Conservation (phyloP, 1,284 basidiomycete species). For the Takashimella koratensis region DNA sequence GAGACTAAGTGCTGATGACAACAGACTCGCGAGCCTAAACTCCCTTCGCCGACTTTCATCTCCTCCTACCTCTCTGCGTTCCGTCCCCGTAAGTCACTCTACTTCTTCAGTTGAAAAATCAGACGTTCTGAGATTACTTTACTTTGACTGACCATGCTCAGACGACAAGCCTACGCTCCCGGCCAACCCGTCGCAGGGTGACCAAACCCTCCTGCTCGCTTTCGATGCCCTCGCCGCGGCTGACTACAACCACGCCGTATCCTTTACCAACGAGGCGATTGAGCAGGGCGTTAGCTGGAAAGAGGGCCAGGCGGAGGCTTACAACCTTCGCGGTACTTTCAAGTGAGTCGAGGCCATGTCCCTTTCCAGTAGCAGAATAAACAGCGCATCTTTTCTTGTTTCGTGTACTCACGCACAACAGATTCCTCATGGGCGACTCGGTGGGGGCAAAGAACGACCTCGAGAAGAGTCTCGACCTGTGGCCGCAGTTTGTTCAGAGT, state of each 20-base stretch:
- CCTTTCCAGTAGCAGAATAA: no score
- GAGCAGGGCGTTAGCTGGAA: slow-evolving; percentile 81
- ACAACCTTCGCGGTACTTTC: slow-evolving; percentile 94
- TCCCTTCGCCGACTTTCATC: slow-evolving; percentile 91
- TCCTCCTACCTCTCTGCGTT: slow-evolving; percentile 96
- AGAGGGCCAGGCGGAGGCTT: slow-evolving; percentile 74
- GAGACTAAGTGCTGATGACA: neutral
- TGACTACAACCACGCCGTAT: slow-evolving; percentile 81
- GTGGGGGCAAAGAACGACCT: slow-evolving; percentile 81
- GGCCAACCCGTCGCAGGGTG: slow-evolving; percentile 71
- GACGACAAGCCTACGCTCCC: slow-evolving; percentile 70
- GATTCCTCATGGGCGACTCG: slow-evolving; percentile 85
- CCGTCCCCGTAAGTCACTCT: slow-evolving; percentile 64
- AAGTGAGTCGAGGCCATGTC: slow-evolving; percentile 66
- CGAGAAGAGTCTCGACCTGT: slow-evolving; percentile 68
- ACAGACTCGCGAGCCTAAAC: slow-evolving; percentile 71
- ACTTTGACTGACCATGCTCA: slow-evolving; percentile 33
- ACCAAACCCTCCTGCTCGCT: slow-evolving; percentile 75
- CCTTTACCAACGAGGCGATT: slow-evolving; percentile 78
- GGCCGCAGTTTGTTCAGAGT: slow-evolving; percentile 77
- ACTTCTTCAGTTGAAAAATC: neutral
- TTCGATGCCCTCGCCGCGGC: slow-evolving; percentile 78
- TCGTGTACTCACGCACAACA: no score
- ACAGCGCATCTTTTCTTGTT: no score
- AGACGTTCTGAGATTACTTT: neutral